phyloP scores from a whole-genome alignment of 2,329 filamentous ascomycete genomes.

The Pestalotiopsis sp. region DNA sequence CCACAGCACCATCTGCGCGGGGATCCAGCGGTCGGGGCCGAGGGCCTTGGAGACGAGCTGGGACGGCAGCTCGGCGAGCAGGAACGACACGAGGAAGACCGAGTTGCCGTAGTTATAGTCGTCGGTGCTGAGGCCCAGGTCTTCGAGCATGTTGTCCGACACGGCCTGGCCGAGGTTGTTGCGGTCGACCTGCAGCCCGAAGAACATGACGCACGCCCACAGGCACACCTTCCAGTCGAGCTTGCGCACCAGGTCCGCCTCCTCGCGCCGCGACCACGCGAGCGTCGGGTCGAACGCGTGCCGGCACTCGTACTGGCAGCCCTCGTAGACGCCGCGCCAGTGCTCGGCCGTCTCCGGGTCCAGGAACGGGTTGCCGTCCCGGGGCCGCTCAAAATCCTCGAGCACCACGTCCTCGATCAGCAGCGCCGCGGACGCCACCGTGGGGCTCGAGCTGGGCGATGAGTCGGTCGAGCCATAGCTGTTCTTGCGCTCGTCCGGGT shows the following conservation, averaged over 20 bases:
- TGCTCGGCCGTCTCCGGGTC: constrained; percentile 30
- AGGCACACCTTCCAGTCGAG: constrained; percentile 40
- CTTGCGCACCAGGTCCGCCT: constrained; percentile 53
- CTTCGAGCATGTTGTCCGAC: constrained; percentile 62
- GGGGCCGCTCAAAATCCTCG: constrained; percentile 5
- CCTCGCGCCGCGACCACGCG: constrained; percentile 54
- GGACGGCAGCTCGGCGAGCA: constrained; percentile 61
- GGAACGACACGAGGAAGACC: constrained; percentile 54
- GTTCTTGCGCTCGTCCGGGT: constrained; percentile 11
- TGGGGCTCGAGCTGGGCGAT: neutral
- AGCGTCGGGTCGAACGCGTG: constrained; percentile 57
- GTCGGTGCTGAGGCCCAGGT: constrained; percentile 45
- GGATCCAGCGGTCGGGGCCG: constrained; percentile 33
- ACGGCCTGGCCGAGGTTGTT: constrained; percentile 61
- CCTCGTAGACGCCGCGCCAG: constrained; percentile 35
- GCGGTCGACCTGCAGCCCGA: constrained; percentile 62
- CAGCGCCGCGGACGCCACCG: neutral
- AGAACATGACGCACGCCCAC: constrained; percentile 60
- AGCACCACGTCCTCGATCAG: neutral
- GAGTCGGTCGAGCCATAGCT: constrained; percentile 6
- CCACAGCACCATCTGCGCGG: constrained; percentile 33
- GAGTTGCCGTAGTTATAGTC: constrained; percentile 59
- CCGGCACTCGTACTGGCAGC: constrained; percentile 50
- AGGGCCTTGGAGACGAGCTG: constrained; percentile 60
- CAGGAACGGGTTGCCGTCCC: constrained; percentile 27